Percentiles rank a stretch among this genome's conserved stretches.
Evolutionary conservation across 2,329 filamentous ascomycete species (phyloP).

Genomic region (Aureobasidium namibiae): DNA sequence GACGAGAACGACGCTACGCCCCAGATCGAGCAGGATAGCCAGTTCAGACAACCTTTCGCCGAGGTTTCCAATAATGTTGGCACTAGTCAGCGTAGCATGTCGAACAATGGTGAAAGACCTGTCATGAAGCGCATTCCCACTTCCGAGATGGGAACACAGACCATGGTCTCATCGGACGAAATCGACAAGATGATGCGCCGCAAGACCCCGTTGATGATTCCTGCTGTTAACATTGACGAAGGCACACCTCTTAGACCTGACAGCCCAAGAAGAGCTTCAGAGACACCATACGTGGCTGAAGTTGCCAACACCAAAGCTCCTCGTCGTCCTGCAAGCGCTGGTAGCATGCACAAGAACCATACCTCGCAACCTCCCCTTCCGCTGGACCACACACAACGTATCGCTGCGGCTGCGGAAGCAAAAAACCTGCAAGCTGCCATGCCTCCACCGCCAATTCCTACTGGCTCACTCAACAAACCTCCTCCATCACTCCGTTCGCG

Average conservation of each 20-base stretch:
- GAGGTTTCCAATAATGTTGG: conserved; percentile 16
- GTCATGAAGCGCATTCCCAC: neutral
- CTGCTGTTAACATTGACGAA: conserved; percentile 18
- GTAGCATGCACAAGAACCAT: conserved; percentile 50
- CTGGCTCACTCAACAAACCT: conserved; percentile 40
- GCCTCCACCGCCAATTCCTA: conserved; percentile 78
- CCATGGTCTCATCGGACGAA: conserved; percentile 69
- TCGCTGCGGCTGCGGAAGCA: conserved; percentile 64
- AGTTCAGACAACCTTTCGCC: conserved; percentile 12
- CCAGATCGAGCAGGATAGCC: neutral
- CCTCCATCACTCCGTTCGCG: conserved; percentile 21
- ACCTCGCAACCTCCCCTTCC: conserved; percentile 64
- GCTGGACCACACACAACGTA: conserved; percentile 71
- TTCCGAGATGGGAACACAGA: conserved; percentile 70
- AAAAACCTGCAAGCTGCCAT: conserved; percentile 48
- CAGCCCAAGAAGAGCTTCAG: conserved; percentile 15
- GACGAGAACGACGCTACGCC: conserved; percentile 13
- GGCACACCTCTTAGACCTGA: conserved; percentile 14
- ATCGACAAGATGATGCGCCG: conserved; percentile 68
- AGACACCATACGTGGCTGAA: conserved; percentile 11
- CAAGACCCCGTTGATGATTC: conserved; percentile 31
- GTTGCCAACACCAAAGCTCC: conserved; percentile 22
- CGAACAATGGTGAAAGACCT: neutral
- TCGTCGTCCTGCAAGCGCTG: conserved; percentile 62
- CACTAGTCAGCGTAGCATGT: conserved; percentile 6